Conservation (phyloP, 768 basidiomycete species). For the Suillus discolor region DNA sequence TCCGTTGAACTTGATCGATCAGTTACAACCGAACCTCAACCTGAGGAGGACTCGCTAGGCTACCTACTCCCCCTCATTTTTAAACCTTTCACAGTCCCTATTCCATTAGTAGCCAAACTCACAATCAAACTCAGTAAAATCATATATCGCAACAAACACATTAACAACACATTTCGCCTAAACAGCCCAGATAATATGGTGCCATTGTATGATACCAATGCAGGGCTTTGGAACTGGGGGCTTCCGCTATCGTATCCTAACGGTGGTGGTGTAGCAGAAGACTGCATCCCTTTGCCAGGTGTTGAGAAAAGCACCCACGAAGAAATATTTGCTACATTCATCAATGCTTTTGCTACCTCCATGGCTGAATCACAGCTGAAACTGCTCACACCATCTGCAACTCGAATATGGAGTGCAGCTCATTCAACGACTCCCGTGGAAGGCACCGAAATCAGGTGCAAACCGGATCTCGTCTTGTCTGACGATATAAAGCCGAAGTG, state of each 20-base stretch:
- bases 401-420: neutral
- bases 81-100: neutral
- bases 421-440: neutral
- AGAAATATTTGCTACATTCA: neutral
- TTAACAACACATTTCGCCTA: neutral
- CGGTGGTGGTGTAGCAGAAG: neutral
- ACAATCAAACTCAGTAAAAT: neutral
- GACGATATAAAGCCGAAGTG: neutral
- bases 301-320: neutral
- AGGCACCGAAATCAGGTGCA: neutral
- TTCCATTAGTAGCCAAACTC: neutral
- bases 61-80: neutral
- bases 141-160: neutral
- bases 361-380: neutral
- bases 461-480: neutral
- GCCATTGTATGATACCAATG: neutral
- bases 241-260: neutral
- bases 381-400: neutral
- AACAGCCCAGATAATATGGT: neutral
- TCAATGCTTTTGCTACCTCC: neutral
- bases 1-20: neutral
- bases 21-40: neutral
- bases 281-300: neutral
- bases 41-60: neutral
- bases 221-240: neutral